phyloP scores from a whole-genome alignment of 169 alveolate species.

The Eimeria maxima region DNA sequence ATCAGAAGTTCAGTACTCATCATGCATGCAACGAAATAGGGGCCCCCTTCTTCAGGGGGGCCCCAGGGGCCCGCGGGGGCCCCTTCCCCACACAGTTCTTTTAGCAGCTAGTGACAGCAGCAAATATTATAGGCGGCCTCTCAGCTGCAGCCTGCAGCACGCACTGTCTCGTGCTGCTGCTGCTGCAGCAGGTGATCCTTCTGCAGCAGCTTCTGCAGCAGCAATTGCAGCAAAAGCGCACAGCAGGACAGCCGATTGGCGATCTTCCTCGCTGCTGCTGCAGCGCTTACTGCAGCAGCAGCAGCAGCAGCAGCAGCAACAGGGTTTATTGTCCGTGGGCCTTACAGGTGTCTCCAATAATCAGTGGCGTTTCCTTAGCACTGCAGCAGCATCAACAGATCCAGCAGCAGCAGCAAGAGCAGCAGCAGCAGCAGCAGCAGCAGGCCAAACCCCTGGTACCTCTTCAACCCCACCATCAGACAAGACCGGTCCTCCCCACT shows the following conservation, averaged over 20 bases:
- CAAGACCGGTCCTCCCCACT: too few species aligned
- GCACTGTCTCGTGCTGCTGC: neutral
- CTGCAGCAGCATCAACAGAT: neutral
- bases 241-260: neutral
- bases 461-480: too few species aligned
- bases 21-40: neutral
- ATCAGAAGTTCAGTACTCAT: neutral
- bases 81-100: neutral
- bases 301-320: neutral
- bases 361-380: neutral
- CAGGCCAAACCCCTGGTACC: too few species aligned
- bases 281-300: neutral
- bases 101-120: neutral
- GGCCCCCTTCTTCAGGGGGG: neutral
- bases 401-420: neutral
- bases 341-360: neutral
- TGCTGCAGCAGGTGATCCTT: neutral
- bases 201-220: neutral
- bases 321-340: neutral
- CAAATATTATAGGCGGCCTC: neutral
- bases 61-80: slow-evolving; percentile 34
- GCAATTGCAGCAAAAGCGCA: neutral
- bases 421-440: neutral
- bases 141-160: neutral
- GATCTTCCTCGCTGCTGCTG: neutral